These are phyloP conservation scores for Cryptomeria japonica DNA, from an alignment of 75 land plant genomes.

Conservation along the genomic window DNA sequence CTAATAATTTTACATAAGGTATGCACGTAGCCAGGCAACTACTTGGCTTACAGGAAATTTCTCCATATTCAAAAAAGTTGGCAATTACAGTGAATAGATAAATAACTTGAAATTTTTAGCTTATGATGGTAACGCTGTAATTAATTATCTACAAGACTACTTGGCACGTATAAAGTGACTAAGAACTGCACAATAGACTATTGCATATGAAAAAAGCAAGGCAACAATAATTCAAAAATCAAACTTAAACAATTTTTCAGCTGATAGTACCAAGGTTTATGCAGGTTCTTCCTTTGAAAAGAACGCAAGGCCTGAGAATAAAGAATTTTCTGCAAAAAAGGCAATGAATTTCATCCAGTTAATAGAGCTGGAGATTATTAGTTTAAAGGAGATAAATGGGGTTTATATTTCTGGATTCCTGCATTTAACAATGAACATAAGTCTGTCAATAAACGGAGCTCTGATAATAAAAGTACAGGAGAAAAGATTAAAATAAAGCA, in stretches of 20 bases:
- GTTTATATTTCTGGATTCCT: not conserved
- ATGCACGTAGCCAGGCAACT: not conserved
- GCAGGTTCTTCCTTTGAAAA: not conserved
- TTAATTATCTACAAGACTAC: not conserved
- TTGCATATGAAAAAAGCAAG: not conserved
- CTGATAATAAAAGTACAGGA: not conserved
- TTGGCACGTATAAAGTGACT: not conserved
- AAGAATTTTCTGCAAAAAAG: not conserved
- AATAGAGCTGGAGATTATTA: not conserved
- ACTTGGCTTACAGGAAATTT: not conserved
- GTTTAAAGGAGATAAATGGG: not conserved
- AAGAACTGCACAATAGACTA: not conserved
- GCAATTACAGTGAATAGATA: constrained; percentile 1
- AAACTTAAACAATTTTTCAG: not conserved
- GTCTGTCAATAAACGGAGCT: not conserved
- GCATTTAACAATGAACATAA: not conserved
- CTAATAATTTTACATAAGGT: not conserved
- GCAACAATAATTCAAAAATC: not conserved
- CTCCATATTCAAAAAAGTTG: not conserved
- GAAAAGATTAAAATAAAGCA: not conserved
- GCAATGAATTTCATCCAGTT: not conserved
- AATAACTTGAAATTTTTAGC: not conserved
- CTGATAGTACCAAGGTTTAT: not conserved
- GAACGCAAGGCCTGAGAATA: not conserved
- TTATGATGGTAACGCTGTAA: too few relatives aligned